Percentiles rank a stretch among this genome's conserved stretches.
Evolutionary conservation across 306 rosid genomes (phyloP).

Genomic region (Fagus crenata): DNA sequence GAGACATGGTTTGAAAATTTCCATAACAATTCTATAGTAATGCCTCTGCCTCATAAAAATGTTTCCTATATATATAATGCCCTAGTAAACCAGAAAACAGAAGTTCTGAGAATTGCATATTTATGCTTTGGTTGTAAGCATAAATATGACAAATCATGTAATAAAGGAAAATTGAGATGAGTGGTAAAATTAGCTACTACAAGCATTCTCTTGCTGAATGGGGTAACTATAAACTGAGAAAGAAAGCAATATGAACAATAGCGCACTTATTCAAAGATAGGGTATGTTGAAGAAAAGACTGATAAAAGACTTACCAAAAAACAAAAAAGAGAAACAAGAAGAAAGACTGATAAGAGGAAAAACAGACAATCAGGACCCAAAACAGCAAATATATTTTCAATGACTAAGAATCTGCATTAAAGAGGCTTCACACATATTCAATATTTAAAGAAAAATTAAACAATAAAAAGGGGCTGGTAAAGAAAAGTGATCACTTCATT

Average conservation of each 20-base stretch:
- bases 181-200: neutral
- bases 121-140: neutral
- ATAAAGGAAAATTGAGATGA: neutral
- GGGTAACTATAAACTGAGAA: neutral
- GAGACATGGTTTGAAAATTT: neutral
- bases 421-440: neutral
- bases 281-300: neutral
- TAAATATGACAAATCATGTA: neutral
- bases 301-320: neutral
- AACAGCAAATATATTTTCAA: neutral
- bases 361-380: neutral
- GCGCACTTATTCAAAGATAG: neutral
- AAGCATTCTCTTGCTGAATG: neutral
- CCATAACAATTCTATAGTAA: neutral
- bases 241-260: neutral
- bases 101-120: neutral
- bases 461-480: constrained; percentile 9
- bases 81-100: neutral
- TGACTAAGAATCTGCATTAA: neutral
- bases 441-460: neutral
- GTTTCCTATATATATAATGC: neutral
- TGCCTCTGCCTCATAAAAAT: neutral
- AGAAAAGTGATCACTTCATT: neutral
- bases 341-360: too few species aligned
- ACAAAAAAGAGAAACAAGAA: too few species aligned